Conservation (phyloP, 169 alveolate genomes). For the Cryptosporidium tyzzeri region DNA sequence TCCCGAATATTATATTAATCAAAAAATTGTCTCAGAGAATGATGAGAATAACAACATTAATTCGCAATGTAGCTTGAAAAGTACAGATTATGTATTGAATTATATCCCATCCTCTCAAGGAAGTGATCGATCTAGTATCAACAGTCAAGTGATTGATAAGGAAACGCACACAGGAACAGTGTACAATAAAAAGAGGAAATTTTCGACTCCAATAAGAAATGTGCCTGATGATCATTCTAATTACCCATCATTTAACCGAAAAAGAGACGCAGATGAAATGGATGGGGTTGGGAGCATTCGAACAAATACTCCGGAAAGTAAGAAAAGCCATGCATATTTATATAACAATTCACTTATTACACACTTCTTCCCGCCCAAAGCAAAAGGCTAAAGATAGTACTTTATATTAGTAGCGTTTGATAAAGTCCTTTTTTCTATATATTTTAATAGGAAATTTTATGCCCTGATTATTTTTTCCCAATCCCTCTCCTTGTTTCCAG, state of each 20-base stretch:
- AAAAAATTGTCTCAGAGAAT: background rate
- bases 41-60: background rate
- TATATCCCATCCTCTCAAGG: background rate
- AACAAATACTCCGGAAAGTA: conserved; percentile 5
- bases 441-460: conserved; percentile 34
- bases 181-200: conserved; percentile 32
- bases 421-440: background rate
- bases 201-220: conserved; percentile 12
- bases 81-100: background rate
- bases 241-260: background rate
- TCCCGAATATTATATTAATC: background rate
- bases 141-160: background rate
- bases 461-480: conserved; percentile 64
- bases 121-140: background rate
- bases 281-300: background rate
- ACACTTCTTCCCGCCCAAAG: conserved; percentile 53
- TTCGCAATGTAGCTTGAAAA: conserved; percentile 13
- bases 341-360: conserved; percentile 54
- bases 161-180: background rate
- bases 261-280: background rate
- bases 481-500: conserved; percentile 69
- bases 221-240: background rate
- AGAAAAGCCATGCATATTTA: background rate
- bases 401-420: background rate
- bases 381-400: background rate